phyloP scores from a whole-genome alignment of 2,329 filamentous ascomycete genomes.

The Rhynchosporium secalis region DNA sequence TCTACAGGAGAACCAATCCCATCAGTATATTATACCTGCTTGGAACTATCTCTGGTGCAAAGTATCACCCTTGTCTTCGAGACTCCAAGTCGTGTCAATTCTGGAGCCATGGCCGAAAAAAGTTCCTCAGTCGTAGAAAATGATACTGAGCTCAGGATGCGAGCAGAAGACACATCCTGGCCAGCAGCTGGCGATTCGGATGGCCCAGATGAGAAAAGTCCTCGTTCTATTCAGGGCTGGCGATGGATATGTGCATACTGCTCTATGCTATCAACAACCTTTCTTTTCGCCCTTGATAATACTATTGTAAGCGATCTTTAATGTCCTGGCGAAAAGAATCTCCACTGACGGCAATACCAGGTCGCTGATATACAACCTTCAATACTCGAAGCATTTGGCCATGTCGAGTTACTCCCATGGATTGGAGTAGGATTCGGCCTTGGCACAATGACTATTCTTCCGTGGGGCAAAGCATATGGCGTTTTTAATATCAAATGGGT shows the following conservation, averaged over 20 bases:
- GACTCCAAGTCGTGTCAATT: too few relatives aligned
- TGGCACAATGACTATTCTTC: conserved; percentile 36
- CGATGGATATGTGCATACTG: background rate
- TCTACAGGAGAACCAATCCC: too few relatives aligned
- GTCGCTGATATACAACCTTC: conserved; percentile 47
- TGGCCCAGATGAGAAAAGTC: too few relatives aligned
- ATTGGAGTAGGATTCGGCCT: conserved; percentile 43
- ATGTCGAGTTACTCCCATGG: conserved; percentile 45
- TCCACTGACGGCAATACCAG: conserved; percentile 46
- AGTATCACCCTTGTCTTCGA: too few relatives aligned
- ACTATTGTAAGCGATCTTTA: conserved; percentile 6
- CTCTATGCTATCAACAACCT: background rate
- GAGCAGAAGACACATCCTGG: too few relatives aligned
- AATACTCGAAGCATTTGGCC: conserved; percentile 42
- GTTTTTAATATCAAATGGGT: conserved; percentile 34
- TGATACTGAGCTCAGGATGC: too few relatives aligned
- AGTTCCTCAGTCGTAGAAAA: too few relatives aligned
- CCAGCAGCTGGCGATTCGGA: too few relatives aligned
- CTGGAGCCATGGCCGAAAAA: too few relatives aligned
- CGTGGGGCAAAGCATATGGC: conserved; percentile 31
- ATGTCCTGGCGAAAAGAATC: conserved; percentile 1
- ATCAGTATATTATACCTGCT: too few relatives aligned
- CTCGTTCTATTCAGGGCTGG: too few relatives aligned
- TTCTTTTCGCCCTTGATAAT: conserved; percentile 6
- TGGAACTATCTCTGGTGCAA: too few relatives aligned